Base-by-base conservation (phyloP, 2,329 filamentous ascomycete genomes). In the Sporothrix euskadiensis region DNA sequence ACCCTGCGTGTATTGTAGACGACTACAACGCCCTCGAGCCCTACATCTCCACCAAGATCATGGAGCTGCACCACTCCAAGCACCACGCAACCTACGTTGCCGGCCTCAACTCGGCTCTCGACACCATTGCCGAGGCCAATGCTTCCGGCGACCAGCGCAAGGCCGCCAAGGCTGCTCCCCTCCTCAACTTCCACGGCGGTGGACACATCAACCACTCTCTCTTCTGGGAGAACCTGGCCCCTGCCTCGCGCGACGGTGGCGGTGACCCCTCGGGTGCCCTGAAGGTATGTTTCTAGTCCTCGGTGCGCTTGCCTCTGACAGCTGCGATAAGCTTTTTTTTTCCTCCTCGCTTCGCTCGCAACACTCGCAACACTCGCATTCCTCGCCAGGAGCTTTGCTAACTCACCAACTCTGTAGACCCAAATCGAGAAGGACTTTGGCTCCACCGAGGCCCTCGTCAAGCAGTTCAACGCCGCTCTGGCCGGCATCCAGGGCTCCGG, bases 11-110 rank as follows among this genome's bases (percentile, higher is more conserved):
- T 14, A 1, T 12, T 19, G 4, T 77, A 97, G 95, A 98, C 82
- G 96, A 98, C 87, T 99, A 98, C 83, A 93, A 92, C 81, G 96
- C 94, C 71, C 94, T 99, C 79, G 96, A 99, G 85, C 89, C 89
- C 69, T 87, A 89, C 83, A 94, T 94, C 83, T 92, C 91, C 47
- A 85, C 84, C 77, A 88, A 93, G 81, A 94, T 94, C 81, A 94
- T 94, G 92, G 89, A 92, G 81, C 87, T 94, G 69, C 92, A 94
- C 81, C 91, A 94, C 83, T 83, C 84, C 81, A 93, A 93, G 83
- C 92, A 94, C 81, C 92, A 94, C 82, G 90, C 93, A 79, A 87
- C 92, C 47, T 94, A 94, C 81, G 88, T 94, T 76, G 92, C 86
- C 75, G 93, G 92, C 80, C 87, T 94, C 74, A 94, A 94, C 83